phyloP scores from a whole-genome alignment of 2,329 filamentous ascomycete species.

The Claviceps spartinae region DNA sequence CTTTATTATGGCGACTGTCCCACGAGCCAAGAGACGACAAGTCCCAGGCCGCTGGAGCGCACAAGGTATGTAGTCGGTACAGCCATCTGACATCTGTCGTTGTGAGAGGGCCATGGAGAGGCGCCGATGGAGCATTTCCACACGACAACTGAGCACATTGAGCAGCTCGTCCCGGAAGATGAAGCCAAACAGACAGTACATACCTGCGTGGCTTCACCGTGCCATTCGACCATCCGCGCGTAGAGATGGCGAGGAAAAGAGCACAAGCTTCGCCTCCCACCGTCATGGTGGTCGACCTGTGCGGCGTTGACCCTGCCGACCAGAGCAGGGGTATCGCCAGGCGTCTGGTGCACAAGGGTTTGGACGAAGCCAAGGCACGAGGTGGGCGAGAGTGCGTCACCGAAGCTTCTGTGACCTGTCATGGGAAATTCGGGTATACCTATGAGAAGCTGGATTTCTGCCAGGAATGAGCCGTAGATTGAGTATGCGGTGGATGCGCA shows the following conservation, averaged over 20 bases:
- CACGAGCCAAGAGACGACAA: too few species aligned
- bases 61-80: too few species aligned
- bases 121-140: too few species aligned
- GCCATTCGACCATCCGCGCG: not conserved
- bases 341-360: not conserved
- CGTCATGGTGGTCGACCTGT: not conserved
- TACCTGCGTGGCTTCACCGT: not conserved
- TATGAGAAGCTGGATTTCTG: constrained; percentile 33
- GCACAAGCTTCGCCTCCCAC: not conserved
- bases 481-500: constrained; percentile 29
- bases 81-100: too few species aligned
- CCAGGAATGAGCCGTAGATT: constrained; percentile 26
- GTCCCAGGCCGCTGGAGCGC: too few species aligned
- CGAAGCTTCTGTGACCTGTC: constrained; percentile 25
- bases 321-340: not conserved
- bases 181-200: not conserved
- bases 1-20: too few species aligned
- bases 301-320: not conserved
- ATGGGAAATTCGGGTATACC: constrained; percentile 29
- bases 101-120: too few species aligned
- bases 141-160: too few species aligned
- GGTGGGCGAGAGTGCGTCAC: constrained; percentile 25
- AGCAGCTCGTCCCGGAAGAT: not conserved
- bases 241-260: not conserved
- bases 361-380: not conserved